A percentile compares a stretch with the other conserved stretches of the same genome.
phyloP scores from a whole-genome alignment of 371 early-diverging fungal genomes.

The Fennellomyces sp. region DNA sequence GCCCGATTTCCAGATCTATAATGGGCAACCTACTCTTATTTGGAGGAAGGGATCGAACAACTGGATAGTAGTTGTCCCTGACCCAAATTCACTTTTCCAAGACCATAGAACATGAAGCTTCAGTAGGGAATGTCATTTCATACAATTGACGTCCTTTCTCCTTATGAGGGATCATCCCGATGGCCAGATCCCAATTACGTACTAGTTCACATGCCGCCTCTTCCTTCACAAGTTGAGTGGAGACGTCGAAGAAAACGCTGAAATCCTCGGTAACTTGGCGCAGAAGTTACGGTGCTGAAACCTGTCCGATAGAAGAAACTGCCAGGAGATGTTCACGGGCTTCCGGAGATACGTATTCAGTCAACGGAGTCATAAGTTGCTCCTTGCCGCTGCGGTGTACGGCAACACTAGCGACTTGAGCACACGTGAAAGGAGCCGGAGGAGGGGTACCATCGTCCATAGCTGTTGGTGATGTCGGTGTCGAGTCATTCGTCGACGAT shows the following conservation, averaged over 20 bases:
- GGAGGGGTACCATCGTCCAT: too few species aligned
- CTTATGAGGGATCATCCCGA: background rate
- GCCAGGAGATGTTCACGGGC: background rate
- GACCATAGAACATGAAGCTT: background rate
- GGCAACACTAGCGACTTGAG: too few species aligned
- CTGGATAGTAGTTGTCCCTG: background rate
- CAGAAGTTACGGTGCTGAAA: background rate
- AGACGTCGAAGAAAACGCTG: conserved; percentile 1
- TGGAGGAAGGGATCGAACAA: background rate
- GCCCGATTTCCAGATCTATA: background rate
- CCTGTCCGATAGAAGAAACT: background rate
- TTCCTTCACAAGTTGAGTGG: background rate
- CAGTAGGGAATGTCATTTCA: background rate
- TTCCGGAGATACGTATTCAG: background rate
- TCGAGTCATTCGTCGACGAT: too few species aligned
- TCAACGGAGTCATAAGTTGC: background rate
- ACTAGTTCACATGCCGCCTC: background rate
- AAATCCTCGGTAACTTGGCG: background rate
- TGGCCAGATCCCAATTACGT: background rate
- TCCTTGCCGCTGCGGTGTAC: too few species aligned
- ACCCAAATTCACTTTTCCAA: background rate
- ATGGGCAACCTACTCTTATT: background rate
- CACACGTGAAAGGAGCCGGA: too few species aligned
- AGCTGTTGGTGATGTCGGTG: too few species aligned
- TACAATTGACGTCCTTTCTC: background rate